phyloP scores from a whole-genome alignment of 2,329 filamentous ascomycete genomes.

The Botryotinia calthae region DNA sequence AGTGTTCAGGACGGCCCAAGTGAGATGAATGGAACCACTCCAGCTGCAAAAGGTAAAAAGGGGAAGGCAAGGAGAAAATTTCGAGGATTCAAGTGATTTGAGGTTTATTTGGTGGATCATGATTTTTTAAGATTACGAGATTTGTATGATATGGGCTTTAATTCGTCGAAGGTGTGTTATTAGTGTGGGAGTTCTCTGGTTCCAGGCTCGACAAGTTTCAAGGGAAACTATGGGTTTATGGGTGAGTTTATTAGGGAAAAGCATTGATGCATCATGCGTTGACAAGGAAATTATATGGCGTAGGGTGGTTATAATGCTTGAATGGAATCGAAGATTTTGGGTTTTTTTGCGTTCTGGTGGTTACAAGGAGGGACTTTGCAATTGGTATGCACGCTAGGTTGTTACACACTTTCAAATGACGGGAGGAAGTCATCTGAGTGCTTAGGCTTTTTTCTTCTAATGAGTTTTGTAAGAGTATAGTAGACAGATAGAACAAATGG shows the following conservation, averaged over 20 bases:
- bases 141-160: conserved; percentile 17
- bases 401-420: neutral
- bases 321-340: neutral
- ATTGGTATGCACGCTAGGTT: neutral
- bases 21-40: conserved; percentile 19
- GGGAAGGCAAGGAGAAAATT: conserved; percentile 33
- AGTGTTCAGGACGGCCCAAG: conserved; percentile 37
- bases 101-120: neutral
- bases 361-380: conserved; percentile 1
- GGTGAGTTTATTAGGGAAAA: neutral
- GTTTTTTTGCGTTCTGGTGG: conserved; percentile 8
- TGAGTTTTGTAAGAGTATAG: conserved; percentile 19
- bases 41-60: conserved; percentile 31
- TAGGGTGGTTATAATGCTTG: neutral
- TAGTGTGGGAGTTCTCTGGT: conserved; percentile 20
- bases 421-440: neutral
- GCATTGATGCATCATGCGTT: conserved; percentile 3
- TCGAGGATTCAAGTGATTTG: conserved; percentile 24
- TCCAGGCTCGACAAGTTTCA: neutral
- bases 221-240: conserved; percentile 10
- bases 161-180: conserved; percentile 16
- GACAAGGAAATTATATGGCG: conserved; percentile 12
- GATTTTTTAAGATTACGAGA: neutral
- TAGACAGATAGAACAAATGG: conserved; percentile 13
- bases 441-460: neutral